Base-by-base conservation (phyloP, 2,329 filamentous ascomycete species). In the Trichoderma sp. region DNA sequence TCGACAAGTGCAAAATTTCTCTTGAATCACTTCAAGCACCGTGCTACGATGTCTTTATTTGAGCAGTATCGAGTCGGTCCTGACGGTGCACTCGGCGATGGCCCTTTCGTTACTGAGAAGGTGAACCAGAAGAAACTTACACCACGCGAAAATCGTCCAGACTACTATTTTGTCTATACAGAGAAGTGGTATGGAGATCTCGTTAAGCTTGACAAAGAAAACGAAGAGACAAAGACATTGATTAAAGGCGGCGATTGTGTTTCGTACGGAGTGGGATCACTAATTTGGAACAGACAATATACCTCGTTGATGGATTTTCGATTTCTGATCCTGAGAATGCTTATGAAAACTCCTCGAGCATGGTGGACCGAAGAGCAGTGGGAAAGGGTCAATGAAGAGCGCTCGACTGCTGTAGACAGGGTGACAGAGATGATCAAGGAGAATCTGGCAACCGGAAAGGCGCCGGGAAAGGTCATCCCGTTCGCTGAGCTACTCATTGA, bases 71-170 rank as follows among this genome's bases (percentile, higher is more conserved):
- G 34, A 4, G 9, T 68, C 8, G 81, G 80, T 6, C 34, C 76
- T 36, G 75, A 81, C 53, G 77, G 75, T 12, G 50, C 73, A 2
- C 79, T 72, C 0, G 83, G 84, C 11, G 83, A 86, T 68, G 59
- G 74, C 12, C 75, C 69, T 2, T 71, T 82, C 30, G 82, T 85
- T 69, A 12, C 75, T n/a, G 43, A 50, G 0, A 61, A 79, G 7
- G 81, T 80, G 76, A 80, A 73, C 11, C 79, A 69, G 5, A 79
- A 75, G 12, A 76, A 78, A n/a, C 77, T 85, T 4, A 81, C 83
- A 6, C 82, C 82, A 47, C 79, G 78, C 30, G 74, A 74, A 0
- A 73, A 76, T 0, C 71, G 82, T 0, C 47, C 47, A 23, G 12
- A 23, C 76, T 50, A 12, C 4, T 20, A 50, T 20, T 20, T 1